Conservation (phyloP, 1,284 basidiomycete species). For the Leccinum pachyderme region DNA sequence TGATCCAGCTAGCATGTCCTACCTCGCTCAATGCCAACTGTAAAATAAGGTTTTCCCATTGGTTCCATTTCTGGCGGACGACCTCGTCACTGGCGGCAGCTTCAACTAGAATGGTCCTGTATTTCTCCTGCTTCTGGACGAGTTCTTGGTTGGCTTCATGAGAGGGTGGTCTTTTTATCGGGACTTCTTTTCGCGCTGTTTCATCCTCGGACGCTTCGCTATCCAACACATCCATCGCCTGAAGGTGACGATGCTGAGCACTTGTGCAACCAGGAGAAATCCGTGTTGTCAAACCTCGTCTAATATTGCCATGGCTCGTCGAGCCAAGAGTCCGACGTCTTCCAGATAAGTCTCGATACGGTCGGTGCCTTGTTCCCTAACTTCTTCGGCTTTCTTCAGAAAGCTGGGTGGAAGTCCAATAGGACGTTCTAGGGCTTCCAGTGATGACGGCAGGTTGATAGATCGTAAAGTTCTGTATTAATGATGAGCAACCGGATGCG, state of each 20-base stretch:
- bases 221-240: constrained; percentile 89
- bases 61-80: constrained; percentile 80
- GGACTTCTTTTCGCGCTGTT: constrained; percentile 49
- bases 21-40: constrained; percentile 77
- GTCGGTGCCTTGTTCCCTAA: constrained; percentile 77
- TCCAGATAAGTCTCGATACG: constrained; percentile 73
- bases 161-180: constrained; percentile 60
- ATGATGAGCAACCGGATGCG: constrained; percentile 2
- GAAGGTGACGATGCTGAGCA: constrained; percentile 4
- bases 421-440: constrained; percentile 87
- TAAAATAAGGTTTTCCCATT: constrained; percentile 77
- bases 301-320: constrained; percentile 62
- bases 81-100: constrained; percentile 75
- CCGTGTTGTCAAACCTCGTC: constrained; percentile 59
- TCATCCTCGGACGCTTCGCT: constrained; percentile 90
- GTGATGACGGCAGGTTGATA: constrained; percentile 80
- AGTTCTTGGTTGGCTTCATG: constrained; percentile 78
- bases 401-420: constrained; percentile 88
- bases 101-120: constrained; percentile 69
- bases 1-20: neutral
- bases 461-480: constrained; percentile 60
- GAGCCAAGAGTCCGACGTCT: constrained; percentile 69
- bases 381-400: constrained; percentile 83
- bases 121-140: constrained; percentile 67
- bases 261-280: neutral